Conservation (phyloP, 352 stramenopile species). For the Pythium oligandrum region DNA sequence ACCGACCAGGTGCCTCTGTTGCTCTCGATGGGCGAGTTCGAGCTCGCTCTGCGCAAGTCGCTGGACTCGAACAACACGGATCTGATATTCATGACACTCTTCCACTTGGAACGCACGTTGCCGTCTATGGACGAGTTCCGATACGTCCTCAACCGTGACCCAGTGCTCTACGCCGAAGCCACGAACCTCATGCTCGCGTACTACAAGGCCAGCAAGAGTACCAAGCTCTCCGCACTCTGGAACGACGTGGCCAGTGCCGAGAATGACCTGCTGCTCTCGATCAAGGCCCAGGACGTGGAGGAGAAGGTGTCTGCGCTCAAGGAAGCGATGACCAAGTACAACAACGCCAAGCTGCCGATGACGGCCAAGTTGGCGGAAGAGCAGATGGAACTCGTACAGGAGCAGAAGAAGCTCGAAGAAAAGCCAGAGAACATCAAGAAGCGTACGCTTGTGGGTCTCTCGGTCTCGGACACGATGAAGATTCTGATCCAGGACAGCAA, state of each 20-base stretch:
- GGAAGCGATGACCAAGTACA: constrained; percentile 62
- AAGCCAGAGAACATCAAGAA: constrained; percentile 80
- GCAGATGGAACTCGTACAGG: constrained; percentile 83
- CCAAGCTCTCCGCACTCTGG: constrained; percentile 49
- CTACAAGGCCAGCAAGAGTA: constrained; percentile 73
- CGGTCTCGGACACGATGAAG: constrained; percentile 85
- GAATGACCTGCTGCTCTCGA: constrained; percentile 67
- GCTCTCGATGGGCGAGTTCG: constrained; percentile 89
- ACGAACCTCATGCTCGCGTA: constrained; percentile 75
- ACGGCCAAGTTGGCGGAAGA: constrained; percentile 78
- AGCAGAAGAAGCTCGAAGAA: constrained; percentile 80
- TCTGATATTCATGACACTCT: constrained; percentile 87
- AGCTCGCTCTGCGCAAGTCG: constrained; percentile 86
- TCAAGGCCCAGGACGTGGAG: constrained; percentile 58
- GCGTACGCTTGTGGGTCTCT: constrained; percentile 74
- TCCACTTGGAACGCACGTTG: constrained; percentile 79
- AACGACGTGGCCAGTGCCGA: constrained; percentile 61
- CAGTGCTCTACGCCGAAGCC: constrained; percentile 57
- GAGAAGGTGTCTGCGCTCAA: constrained; percentile 64
- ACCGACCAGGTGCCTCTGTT: constrained; percentile 86
- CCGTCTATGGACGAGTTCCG: constrained; percentile 79
- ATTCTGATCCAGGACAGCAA: constrained; percentile 71
- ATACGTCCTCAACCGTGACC: constrained; percentile 65
- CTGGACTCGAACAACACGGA: constrained; percentile 88
- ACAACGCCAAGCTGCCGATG: constrained; percentile 53